phyloP scores from a whole-genome alignment of 208 protist species.

The Acanthamoeba royreba region DNA sequence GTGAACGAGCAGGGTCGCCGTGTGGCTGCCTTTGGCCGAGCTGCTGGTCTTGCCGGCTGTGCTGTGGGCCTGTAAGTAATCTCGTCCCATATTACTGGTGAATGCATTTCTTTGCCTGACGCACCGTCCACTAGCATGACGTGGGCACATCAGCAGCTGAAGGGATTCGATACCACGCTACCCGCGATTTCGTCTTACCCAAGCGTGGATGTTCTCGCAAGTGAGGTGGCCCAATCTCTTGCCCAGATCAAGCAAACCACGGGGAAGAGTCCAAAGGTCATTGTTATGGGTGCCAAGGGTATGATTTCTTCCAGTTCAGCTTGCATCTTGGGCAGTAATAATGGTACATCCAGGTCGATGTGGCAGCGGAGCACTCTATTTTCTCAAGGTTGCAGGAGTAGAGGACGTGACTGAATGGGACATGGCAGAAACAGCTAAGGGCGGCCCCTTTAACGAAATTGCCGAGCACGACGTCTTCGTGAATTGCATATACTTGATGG shows the following conservation, averaged over 20 bases:
- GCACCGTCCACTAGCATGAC: background rate
- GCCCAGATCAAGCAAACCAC: background rate
- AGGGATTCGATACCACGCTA: background rate
- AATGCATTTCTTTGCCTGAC: too few relatives aligned
- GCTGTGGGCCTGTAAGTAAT: conserved; percentile 61
- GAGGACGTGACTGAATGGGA: conserved; percentile 70
- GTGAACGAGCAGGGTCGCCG: conserved; percentile 58
- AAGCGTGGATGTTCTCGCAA: background rate
- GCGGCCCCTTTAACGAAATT: conserved; percentile 75
- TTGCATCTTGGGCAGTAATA: too few relatives aligned
- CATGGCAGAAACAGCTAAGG: conserved; percentile 72
- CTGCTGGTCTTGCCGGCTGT: conserved; percentile 75
- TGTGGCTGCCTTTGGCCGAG: conserved; percentile 76
- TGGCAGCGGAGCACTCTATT: conserved; percentile 58
- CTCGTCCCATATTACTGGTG: background rate
- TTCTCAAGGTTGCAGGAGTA: conserved; percentile 25
- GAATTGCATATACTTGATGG: conserved; percentile 80
- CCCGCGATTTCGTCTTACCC: background rate
- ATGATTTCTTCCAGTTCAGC: too few relatives aligned
- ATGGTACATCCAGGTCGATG: conserved; percentile 69
- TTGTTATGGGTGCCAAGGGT: too few relatives aligned
- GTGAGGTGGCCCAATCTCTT: background rate
- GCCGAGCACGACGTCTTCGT: conserved; percentile 72
- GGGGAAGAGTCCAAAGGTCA: too few relatives aligned
- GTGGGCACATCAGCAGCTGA: conserved; percentile 54